Evolutionary conservation across 352 stramenopile genomes (phyloP).

Genomic region (Heterotrichella gracilis): DNA sequence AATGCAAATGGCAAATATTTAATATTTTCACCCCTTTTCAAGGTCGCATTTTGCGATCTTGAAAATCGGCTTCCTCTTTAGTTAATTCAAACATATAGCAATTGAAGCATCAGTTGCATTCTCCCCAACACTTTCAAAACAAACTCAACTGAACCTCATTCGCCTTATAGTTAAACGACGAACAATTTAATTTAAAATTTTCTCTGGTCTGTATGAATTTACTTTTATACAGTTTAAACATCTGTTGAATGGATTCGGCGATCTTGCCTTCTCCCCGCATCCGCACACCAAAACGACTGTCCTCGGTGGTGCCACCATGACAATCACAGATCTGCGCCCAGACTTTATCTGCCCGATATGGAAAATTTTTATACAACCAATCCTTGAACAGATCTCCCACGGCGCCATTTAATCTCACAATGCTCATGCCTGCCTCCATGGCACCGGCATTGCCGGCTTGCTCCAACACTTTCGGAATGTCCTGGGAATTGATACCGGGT

Average conservation of each 20-base stretch:
- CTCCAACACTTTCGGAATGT: not conserved
- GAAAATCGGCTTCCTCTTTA: no score
- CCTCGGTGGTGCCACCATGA: not conserved
- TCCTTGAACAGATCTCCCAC: not conserved
- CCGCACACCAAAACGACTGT: not conserved
- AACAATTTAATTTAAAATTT: constrained; percentile 1
- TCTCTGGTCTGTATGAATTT: not conserved
- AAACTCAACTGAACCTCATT: not conserved
- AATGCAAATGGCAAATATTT: no score
- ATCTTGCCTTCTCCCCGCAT: not conserved
- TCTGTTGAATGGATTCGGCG: not conserved
- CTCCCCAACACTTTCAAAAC: not conserved
- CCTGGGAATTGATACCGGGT: not conserved
- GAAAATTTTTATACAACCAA: not conserved
- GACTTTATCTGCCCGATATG: not conserved
- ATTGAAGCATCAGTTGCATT: no score
- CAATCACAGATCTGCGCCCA: not conserved
- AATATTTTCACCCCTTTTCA: no score
- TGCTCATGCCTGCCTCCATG: not conserved
- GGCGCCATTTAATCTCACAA: not conserved
- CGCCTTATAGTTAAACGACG: not conserved
- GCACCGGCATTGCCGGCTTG: not conserved
- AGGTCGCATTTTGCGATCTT: no score
- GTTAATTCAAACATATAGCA: no score
- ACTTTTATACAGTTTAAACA: not conserved